Evolutionary conservation across 208 protist species (phyloP), one percentile per base, ranked within the genome.

Genomic region (Endotrypanum monterogeii): DNA sequence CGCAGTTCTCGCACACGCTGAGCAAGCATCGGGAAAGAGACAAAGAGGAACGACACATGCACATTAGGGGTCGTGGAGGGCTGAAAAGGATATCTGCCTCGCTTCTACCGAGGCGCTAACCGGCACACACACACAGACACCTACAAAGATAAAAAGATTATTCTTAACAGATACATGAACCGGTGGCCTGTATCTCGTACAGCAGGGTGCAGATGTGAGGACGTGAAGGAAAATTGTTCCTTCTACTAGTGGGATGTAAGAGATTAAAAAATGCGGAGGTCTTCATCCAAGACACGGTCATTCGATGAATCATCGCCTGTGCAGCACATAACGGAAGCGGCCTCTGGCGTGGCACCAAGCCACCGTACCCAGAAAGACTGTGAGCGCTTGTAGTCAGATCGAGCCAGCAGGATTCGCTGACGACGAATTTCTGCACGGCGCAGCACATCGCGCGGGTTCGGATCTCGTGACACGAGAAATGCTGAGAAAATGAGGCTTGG

Each of bases 371-470:
- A 78, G 18, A 52, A 50, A 37, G 83, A 73, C 67, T 85, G 78
- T 50, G 16, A 28, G 0, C 39, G 46, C 32, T 63, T 71, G 68
- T 83, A 79, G 5, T 69, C 67, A 1, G 39, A 25, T 4, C 20
- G 20, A 32, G 32, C 37, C 25, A 80, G 41, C 67, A 85, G 51
- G n/a, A 56, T 35, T 4, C 50, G 35, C 62, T 79, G 75, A 54
- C 83, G 84, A 46, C 48, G 30, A 25, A 85, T 14, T 52, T 84
- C 83, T 1, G 78, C 80, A 12, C 37, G 69, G 7, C 87, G 79
- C 50, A 96, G 76, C 8, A 88, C 73, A 65, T 94, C 89, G 35
- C 90, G 86, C 9, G 79, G 67, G 67, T 94, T 88, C 0, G 89
- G 88, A 12, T 68, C 61, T 0, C 73, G 61, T 8, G 57, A 30